Evolutionary conservation across 495 filamentous ascomycete genomes (phyloP).

Genomic region (Talaromyces liani): DNA sequence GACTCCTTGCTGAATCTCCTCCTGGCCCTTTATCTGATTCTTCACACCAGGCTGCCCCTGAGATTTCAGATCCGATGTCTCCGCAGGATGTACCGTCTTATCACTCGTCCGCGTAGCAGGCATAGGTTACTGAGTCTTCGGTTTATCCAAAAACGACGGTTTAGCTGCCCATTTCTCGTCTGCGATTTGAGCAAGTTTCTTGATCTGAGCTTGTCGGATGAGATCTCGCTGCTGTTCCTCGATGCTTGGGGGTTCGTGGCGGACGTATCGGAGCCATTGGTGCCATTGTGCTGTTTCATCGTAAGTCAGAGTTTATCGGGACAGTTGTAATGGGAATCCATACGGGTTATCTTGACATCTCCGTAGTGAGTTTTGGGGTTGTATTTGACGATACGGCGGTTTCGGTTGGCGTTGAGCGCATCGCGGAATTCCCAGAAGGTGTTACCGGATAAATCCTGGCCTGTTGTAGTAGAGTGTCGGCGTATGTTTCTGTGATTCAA

Average conservation of each 20-base stretch:
- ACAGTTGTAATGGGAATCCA: constrained; percentile 13
- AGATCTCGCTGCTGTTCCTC: constrained; percentile 68
- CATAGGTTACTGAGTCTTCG: constrained; percentile 36
- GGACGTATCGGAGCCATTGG: constrained; percentile 90
- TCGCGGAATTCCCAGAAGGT: constrained; percentile 93
- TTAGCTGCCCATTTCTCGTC: constrained; percentile 84
- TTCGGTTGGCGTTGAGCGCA: constrained; percentile 44
- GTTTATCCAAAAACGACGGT: constrained; percentile 54
- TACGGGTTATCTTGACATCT: constrained; percentile 58
- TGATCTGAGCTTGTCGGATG: constrained; percentile 58
- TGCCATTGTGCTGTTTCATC: constrained; percentile 71
- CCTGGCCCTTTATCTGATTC: constrained; percentile 16
- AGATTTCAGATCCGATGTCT: constrained; percentile 13
- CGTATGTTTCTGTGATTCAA: no score
- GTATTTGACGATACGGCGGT: constrained; percentile 62
- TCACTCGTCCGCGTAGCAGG: constrained; percentile 30
- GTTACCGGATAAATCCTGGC: constrained; percentile 79
- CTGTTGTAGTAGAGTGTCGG: no score
- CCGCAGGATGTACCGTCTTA: constrained; percentile 18
- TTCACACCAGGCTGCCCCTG: constrained; percentile 17
- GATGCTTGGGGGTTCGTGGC: constrained; percentile 60
- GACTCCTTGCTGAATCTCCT: constrained; percentile 12
- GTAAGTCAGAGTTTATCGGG: constrained; percentile 7
- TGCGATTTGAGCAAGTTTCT: constrained; percentile 65
- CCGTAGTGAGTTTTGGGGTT: constrained; percentile 51